Evolutionary conservation across 768 basidiomycete genomes (phyloP), one percentile per base, ranked within the genome.

Genomic region (Suillus placidus): DNA sequence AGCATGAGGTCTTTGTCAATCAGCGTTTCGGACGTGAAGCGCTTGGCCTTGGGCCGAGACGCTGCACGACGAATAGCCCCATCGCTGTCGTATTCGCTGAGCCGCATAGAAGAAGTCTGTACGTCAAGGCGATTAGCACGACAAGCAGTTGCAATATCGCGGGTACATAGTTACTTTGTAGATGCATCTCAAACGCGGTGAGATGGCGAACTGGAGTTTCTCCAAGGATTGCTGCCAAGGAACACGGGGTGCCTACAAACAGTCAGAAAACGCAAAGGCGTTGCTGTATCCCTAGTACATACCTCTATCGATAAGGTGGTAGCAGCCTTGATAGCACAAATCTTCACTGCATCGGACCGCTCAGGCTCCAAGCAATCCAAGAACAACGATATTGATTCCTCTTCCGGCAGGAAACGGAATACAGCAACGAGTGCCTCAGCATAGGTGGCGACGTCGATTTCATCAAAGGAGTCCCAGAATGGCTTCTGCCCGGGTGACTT

Each of bases 281-380:
- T 58, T 12, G 37, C 56, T 64, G n/a, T 3, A 56, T 23, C 32
- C 26, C 32, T 30, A 23, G 60, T 9, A 70, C 78, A 64, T 71
- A 88, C 90, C 80, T 95, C 93, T 61, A 86, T 82, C 8, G 84
- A 79, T 38, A 94, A 73, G 0, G 87, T 91, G 47, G 92, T 76
- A 69, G 85, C 88, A 3, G 94, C 92, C 67, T 89, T 87, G 62
- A 95, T 81, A 2, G 84, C 94, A 65, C 87, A 86, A 13, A 90
- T 85, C 80, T 95, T 95, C 69, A 93, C 86, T 2, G 90, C 89
- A 32, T 94, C 91, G 1, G 92, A 90, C 37, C 90, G 85, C 70
- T 93, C 91, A 10, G 93, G 87, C 63, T 90, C 87, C 49, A 94
- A 73, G 67, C 92, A 92, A 16, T 80, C 80, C 26, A 79, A 71